Conservation (phyloP, 176 grass and related monocot species). For the Chloris gayana region DNA sequence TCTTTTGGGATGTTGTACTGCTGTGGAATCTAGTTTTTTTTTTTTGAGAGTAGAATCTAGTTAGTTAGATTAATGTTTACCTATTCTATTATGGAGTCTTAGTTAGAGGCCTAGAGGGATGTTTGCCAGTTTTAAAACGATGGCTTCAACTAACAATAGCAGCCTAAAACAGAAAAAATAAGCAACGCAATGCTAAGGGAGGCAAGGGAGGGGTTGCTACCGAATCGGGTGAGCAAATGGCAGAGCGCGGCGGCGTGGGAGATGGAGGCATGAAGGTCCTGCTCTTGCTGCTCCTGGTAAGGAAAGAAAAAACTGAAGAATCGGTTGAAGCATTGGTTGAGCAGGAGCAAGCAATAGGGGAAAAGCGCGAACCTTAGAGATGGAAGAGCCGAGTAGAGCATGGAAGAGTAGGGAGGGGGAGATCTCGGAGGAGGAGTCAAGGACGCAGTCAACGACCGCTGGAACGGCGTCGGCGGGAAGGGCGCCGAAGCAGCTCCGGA, state of each 20-base stretch:
- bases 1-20: no score
- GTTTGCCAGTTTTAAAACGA: no score
- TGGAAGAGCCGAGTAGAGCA: conserved; percentile 61
- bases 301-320: neutral
- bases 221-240: conserved; percentile 62
- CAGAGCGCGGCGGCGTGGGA: conserved; percentile 63
- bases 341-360: neutral
- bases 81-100: no score
- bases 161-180: neutral
- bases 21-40: no score
- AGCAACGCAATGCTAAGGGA: no score
- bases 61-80: no score
- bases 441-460: conserved; percentile 78
- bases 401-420: conserved; percentile 62
- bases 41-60: no score
- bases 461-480: conserved; percentile 54
- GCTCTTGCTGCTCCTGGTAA: neutral
- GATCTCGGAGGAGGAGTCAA: conserved; percentile 58
- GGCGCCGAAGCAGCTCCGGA: conserved; percentile 61
- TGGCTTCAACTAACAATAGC: no score
- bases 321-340: neutral
- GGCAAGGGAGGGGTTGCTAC: conserved; percentile 4
- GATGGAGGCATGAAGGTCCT: conserved; percentile 36
- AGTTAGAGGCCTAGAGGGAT: no score
- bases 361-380: conserved; percentile 38